phyloP scores from a whole-genome alignment of 495 filamentous ascomycete species.

The Penicillium daleae region DNA sequence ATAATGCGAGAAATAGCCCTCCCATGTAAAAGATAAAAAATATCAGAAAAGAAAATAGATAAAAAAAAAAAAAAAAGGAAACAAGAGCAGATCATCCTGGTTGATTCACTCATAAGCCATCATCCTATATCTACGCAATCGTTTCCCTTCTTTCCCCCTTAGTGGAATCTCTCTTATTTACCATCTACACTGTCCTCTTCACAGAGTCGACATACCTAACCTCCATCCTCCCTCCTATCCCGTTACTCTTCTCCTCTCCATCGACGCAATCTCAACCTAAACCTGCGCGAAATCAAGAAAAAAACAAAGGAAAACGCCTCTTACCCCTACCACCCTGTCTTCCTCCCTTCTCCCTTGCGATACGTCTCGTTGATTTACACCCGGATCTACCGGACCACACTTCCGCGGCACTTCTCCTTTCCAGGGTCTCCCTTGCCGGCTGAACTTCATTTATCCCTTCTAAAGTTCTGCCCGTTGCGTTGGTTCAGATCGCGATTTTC shows the following conservation, averaged over 20 bases:
- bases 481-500: constrained; percentile 43
- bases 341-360: constrained; percentile 47
- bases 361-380: constrained; percentile 34
- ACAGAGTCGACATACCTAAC: constrained; percentile 28
- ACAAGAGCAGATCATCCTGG: constrained; percentile 22
- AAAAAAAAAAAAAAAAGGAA: constrained; percentile 21
- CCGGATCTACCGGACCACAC: constrained; percentile 44
- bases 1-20: constrained; percentile 20
- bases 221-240: constrained; percentile 7
- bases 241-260: not conserved
- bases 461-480: constrained; percentile 27
- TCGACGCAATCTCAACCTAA: not conserved
- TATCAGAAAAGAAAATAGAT: constrained; percentile 16
- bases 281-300: not conserved
- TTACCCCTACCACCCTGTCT: constrained; percentile 25
- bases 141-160: constrained; percentile 21
- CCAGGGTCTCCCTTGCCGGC: constrained; percentile 46
- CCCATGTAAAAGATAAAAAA: constrained; percentile 11
- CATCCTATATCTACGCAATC: constrained; percentile 41
- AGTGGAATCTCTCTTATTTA: constrained; percentile 31
- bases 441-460: constrained; percentile 35
- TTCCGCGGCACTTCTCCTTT: constrained; percentile 48
- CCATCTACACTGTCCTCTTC: constrained; percentile 17
- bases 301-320: constrained; percentile 8
- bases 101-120: constrained; percentile 13